Base-by-base conservation (phyloP, 2,329 filamentous ascomycete genomes). In the Fonsecaea monophora region DNA sequence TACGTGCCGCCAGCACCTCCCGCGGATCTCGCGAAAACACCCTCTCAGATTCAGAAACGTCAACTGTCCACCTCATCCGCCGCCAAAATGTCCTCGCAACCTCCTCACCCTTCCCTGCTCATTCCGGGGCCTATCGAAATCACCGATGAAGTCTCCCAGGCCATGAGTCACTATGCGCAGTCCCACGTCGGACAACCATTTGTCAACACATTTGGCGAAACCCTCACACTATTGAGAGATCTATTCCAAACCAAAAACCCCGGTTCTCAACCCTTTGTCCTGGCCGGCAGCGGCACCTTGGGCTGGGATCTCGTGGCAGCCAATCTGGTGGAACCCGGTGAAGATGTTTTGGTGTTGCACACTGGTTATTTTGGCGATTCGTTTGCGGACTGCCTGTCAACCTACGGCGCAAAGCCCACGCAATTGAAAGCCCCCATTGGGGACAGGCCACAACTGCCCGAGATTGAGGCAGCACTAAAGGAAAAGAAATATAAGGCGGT, bases 281-380 rank as follows among this genome's bases (percentile, higher is more conserved):
- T 99, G 78, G 93, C 92, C 72, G 95, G 95, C 70, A 97, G 94
- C 61, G 95, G 95, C 65, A 99, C 95, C 21, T 85, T 99, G 7
- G 95, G 95, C 68, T 99, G 95, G 95, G 95, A 99, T 77, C 83
- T 98, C 66, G 93, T 98, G 54, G 90, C 93, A n/a, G 90, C 93
- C 74, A 99, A 98, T 83, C 82, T 99, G 70, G 86, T 92, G 68
- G 94, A 99, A 82, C 86, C 89, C 59, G 94, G 92, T 67, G 95
- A 99, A 76, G 87, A 97, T 66, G 95, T 91, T 30, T 86, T 99
- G 48, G 94, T 99, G 62, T 87, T 99, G 18, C 94, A 96, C 83
- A 96, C 92, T 50, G 95, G 95, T 72, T 99, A 99, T 86, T 99
- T 99, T 77, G 94, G 91, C 73, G 94, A 98, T 78, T 93, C 90